Evolutionary conservation across 2,329 filamentous ascomycete genomes (phyloP).

Genomic region (Microascus cirrosus): DNA sequence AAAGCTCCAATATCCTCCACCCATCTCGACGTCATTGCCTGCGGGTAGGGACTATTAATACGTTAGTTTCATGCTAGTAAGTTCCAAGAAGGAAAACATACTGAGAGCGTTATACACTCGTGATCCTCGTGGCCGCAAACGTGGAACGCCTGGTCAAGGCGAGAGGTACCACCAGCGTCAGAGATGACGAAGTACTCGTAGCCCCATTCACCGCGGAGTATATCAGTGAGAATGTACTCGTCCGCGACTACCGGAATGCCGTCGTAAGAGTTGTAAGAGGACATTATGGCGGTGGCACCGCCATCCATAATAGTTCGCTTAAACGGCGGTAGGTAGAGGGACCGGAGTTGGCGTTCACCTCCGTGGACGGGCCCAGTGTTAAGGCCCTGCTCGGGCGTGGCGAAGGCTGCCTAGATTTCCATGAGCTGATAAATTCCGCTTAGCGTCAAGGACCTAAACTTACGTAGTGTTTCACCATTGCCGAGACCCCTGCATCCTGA

Average conservation of each 20-base stretch:
- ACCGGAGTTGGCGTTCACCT: slow-evolving; percentile 41
- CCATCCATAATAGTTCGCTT: slow-evolving; percentile 61
- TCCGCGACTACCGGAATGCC: slow-evolving; percentile 58
- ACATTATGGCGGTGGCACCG: slow-evolving; percentile 60
- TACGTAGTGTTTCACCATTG: slow-evolving; percentile 67
- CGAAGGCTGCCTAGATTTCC: slow-evolving; percentile 41
- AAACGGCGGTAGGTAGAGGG: slow-evolving; percentile 48
- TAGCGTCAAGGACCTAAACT: slow-evolving; percentile 7
- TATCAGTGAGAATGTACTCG: slow-evolving; percentile 53
- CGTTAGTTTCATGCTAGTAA: not conserved
- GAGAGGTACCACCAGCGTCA: slow-evolving; percentile 61
- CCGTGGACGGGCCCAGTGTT: slow-evolving; percentile 52
- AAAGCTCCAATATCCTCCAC: slow-evolving; percentile 62
- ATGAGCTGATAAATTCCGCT: not conserved
- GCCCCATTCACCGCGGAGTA: slow-evolving; percentile 61
- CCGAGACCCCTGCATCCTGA: slow-evolving; percentile 53
- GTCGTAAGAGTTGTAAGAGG: slow-evolving; percentile 64
- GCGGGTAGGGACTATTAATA: slow-evolving; percentile 42
- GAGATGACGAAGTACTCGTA: slow-evolving; percentile 55
- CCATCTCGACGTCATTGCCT: slow-evolving; percentile 67
- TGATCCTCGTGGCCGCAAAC: slow-evolving; percentile 52
- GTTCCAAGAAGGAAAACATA: slow-evolving; percentile 12
- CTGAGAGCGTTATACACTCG: slow-evolving; percentile 50
- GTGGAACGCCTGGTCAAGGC: slow-evolving; percentile 52
- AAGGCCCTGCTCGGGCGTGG: slow-evolving; percentile 58